phyloP scores from a whole-genome alignment of 2,329 filamentous ascomycete species.

The Colletotrichum magnum region DNA sequence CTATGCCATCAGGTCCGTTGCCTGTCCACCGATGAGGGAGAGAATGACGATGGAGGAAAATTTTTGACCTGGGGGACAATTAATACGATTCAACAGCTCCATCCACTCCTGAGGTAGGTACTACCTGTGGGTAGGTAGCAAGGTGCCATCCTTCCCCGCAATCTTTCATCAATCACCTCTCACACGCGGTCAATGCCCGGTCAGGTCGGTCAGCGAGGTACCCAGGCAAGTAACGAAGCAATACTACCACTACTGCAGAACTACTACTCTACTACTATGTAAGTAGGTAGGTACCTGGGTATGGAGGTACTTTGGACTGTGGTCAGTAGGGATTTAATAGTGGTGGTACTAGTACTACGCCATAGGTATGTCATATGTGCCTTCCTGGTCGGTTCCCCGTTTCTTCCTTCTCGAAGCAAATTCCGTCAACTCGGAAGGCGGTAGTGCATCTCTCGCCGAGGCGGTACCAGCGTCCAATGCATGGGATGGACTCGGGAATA shows the following conservation, averaged over 20 bases:
- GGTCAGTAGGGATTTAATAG: background rate
- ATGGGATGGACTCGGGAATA: background rate
- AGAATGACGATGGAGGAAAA: background rate
- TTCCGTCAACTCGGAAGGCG: constrained; percentile 21
- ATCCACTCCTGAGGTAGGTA: constrained; percentile 8
- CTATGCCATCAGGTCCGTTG: background rate
- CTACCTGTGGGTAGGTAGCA: background rate
- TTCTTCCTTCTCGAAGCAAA: constrained; percentile 40
- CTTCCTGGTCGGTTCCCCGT: constrained; percentile 23
- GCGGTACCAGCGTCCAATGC: too few relatives aligned
- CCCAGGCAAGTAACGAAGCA: background rate
- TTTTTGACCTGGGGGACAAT: constrained; percentile 3
- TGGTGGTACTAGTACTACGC: background rate
- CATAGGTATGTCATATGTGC: constrained; percentile 1
- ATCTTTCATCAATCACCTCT: constrained; percentile 27
- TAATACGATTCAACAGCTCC: constrained; percentile 26
- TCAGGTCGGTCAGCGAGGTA: constrained; percentile 10
- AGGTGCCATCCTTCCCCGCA: constrained; percentile 33
- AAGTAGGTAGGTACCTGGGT: too few relatives aligned
- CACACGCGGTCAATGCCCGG: background rate
- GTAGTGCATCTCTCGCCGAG: background rate
- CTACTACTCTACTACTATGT: too few relatives aligned
- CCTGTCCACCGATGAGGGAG: background rate
- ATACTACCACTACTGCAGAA: background rate
- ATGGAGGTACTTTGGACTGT: too few relatives aligned